A percentile compares a stretch with the other conserved stretches of the same genome.
Conservation (phyloP, 306 rosid genomes). For the Fragaria ananassa region DNA sequence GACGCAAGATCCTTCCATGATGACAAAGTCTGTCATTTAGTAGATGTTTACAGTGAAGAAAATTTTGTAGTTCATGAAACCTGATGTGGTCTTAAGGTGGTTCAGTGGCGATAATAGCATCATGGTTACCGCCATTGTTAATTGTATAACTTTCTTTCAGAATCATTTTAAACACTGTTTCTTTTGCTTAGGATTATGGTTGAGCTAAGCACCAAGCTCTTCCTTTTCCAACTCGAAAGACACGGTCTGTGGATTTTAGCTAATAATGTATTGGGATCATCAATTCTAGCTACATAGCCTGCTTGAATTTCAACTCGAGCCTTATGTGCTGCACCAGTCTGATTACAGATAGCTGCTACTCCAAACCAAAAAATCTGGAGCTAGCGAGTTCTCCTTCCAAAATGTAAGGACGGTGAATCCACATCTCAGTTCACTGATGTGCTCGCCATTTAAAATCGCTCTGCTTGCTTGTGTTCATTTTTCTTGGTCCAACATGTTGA, state of each 20-base stretch:
- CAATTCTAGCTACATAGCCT: background rate
- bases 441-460: too few species aligned
- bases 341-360: background rate
- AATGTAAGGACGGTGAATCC: background rate
- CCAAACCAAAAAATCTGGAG: too few species aligned
- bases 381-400: background rate
- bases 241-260: background rate
- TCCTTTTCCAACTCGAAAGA: background rate
- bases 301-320: background rate
- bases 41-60: background rate
- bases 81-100: background rate
- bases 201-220: background rate
- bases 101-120: background rate
- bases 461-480: too few species aligned
- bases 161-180: background rate
- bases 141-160: background rate
- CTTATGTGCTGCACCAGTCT: background rate
- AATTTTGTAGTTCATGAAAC: conserved; percentile 4
- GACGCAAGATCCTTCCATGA: conserved; percentile 81
- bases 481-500: too few species aligned
- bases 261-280: background rate
- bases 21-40: background rate
- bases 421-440: background rate
- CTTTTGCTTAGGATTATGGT: background rate
- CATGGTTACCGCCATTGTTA: background rate